phyloP scores from a whole-genome alignment of 2,329 filamentous ascomycete genomes.

The Fusarium liriodendri region DNA sequence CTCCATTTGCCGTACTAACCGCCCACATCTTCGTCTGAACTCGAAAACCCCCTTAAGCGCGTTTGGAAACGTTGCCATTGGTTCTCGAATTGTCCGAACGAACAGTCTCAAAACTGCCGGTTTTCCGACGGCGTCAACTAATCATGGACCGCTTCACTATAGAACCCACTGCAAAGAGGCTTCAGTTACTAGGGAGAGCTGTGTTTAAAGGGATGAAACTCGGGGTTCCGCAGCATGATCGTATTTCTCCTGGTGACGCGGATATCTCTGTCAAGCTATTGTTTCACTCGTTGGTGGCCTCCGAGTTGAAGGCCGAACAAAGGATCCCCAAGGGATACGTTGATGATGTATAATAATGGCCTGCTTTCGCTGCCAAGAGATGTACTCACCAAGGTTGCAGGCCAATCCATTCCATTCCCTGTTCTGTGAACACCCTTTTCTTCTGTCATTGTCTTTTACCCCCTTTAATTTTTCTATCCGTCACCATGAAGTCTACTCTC shows the following conservation, averaged over 20 bases:
- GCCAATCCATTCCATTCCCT: not conserved
- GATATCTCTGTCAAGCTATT: not conserved
- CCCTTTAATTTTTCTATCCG: not conserved
- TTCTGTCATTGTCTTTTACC: not conserved
- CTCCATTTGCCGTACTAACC: not conserved
- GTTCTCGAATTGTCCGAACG: not conserved
- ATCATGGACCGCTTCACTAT: not conserved
- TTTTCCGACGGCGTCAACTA: not conserved
- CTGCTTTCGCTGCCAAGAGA: not conserved
- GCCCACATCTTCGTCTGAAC: not conserved
- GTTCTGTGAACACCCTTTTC: not conserved
- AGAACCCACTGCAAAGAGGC: not conserved
- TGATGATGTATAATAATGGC: not conserved
- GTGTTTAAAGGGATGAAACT: not conserved
- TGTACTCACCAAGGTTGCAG: not conserved
- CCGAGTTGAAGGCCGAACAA: not conserved
- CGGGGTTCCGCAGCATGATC: not conserved
- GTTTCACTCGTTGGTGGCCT: not conserved
- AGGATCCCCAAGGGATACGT: not conserved
- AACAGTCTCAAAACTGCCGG: not conserved
- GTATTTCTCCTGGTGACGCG: not conserved
- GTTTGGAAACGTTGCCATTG: not conserved
- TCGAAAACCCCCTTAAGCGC: not conserved
- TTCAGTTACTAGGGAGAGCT: not conserved
- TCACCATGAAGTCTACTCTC: conserved; percentile 21